A percentile compares a stretch with the other conserved stretches of the same genome.
phyloP scores from a whole-genome alignment of 2,329 filamentous ascomycete genomes.

The Tolypocladium sp. region DNA sequence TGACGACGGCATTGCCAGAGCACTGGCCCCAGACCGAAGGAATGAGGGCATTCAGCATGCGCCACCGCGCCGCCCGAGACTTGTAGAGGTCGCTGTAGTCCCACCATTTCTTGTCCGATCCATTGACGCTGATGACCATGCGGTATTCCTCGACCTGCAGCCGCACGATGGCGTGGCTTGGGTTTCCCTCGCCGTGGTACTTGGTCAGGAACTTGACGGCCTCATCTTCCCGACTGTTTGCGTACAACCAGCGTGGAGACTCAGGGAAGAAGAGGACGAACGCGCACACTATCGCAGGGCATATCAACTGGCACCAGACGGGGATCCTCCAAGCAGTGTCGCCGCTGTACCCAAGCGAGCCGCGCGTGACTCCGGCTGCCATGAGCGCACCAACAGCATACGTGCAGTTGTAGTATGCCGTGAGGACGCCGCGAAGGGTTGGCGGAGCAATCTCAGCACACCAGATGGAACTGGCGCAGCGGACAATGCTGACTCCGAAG shows the following conservation, averaged over 20 bases:
- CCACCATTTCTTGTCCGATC: conserved; percentile 30
- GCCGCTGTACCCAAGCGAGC: conserved; percentile 19
- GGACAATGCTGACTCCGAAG: conserved; percentile 41
- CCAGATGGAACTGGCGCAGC: conserved; percentile 36
- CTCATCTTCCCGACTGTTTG: conserved; percentile 24
- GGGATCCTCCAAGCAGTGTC: conserved; percentile 30
- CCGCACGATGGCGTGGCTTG: conserved; percentile 26
- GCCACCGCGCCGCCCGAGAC: conserved; percentile 20
- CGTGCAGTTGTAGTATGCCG: conserved; percentile 42
- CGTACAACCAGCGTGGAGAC: conserved; percentile 31
- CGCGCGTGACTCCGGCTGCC: conserved; percentile 35
- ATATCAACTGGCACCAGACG: conserved; percentile 29
- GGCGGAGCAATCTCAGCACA: conserved; percentile 38
- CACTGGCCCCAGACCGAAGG: conserved; percentile 30
- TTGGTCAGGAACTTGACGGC: conserved; percentile 23
- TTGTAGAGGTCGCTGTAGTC: conserved; percentile 30
- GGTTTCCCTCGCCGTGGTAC: conserved; percentile 29
- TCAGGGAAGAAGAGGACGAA: conserved; percentile 21
- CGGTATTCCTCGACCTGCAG: conserved; percentile 28
- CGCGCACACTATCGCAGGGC: conserved; percentile 24
- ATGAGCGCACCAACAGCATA: conserved; percentile 39
- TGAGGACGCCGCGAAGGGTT: conserved; percentile 38
- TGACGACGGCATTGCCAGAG: conserved; percentile 17
- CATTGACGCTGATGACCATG: conserved; percentile 18
- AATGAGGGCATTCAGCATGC: conserved; percentile 23